A percentile compares a stretch with the other conserved stretches of the same genome.
These are phyloP conservation scores for Pythium sukuiense DNA, from an alignment of 352 stramenopile species.

Conservation along the genomic window DNA sequence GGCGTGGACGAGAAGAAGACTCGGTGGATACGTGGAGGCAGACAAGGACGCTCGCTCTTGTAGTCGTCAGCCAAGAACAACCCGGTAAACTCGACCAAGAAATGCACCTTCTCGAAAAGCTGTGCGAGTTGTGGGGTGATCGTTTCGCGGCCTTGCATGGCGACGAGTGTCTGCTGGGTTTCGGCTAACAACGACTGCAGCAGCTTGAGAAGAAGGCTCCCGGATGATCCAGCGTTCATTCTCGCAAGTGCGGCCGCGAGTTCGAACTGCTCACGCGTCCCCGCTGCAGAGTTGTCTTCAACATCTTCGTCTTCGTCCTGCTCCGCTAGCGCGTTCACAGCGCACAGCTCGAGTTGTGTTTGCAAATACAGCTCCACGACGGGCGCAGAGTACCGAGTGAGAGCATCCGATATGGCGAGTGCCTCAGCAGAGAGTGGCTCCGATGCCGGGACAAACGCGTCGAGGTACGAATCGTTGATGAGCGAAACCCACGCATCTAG, in stretches of 20 bases:
- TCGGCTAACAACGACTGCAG: conserved; percentile 56
- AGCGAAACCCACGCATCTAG: conserved; percentile 82
- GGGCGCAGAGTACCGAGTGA: conserved; percentile 59
- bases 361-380: conserved; percentile 80
- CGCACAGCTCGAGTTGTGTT: conserved; percentile 67
- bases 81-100: conserved; percentile 71
- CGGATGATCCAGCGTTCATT: conserved; percentile 56
- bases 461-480: conserved; percentile 53
- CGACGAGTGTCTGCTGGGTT: conserved; percentile 46
- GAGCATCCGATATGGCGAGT: conserved; percentile 36
- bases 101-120: conserved; percentile 79
- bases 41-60: conserved; percentile 65
- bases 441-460: conserved; percentile 29
- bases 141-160: conserved; percentile 45
- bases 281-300: conserved; percentile 72
- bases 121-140: conserved; percentile 63
- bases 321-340: conserved; percentile 61
- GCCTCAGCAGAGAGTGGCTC: conserved; percentile 32
- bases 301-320: conserved; percentile 85
- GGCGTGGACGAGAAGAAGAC: conserved; percentile 29
- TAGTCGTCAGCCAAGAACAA: conserved; percentile 83
- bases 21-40: conserved; percentile 56
- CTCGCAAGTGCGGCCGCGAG: conserved; percentile 66
- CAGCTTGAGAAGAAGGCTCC: conserved; percentile 55
- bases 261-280: conserved; percentile 66